Percentiles rank a stretch among this genome's conserved stretches.
Conservation (phyloP, 257 asterid species). For the Capsicum rhomboideum region DNA sequence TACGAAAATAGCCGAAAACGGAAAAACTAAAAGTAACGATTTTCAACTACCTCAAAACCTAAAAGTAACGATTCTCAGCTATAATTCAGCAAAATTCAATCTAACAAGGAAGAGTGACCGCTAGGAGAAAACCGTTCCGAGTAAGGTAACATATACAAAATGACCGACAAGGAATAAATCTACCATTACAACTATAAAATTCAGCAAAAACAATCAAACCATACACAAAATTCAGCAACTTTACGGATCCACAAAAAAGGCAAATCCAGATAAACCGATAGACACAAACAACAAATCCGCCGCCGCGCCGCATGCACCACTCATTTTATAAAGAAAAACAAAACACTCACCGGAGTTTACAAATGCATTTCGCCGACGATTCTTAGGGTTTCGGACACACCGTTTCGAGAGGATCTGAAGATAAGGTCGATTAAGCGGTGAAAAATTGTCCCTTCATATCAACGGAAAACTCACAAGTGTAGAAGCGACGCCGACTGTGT, state of each 20-base stretch:
- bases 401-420: not conserved
- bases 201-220: not conserved
- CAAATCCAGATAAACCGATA: not conserved
- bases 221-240: too few species aligned
- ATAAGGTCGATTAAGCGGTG: not conserved
- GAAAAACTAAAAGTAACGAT: too few species aligned
- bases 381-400: not conserved
- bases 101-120: not conserved
- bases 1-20: too few species aligned
- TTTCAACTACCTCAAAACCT: too few species aligned
- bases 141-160: not conserved
- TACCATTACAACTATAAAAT: not conserved
- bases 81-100: not conserved
- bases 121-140: not conserved
- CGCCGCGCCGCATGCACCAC: not conserved
- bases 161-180: constrained; percentile 6
- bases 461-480: not conserved
- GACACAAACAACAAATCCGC: not conserved
- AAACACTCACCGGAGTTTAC: not conserved
- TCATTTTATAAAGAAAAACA: not conserved
- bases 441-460: not conserved
- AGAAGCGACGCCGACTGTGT: not conserved
- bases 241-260: not conserved
- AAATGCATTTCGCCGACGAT: not conserved
- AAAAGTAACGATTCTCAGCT: too few species aligned